Conservation (phyloP, 2,329 filamentous ascomycete genomes). For the Huntiella decipiens region DNA sequence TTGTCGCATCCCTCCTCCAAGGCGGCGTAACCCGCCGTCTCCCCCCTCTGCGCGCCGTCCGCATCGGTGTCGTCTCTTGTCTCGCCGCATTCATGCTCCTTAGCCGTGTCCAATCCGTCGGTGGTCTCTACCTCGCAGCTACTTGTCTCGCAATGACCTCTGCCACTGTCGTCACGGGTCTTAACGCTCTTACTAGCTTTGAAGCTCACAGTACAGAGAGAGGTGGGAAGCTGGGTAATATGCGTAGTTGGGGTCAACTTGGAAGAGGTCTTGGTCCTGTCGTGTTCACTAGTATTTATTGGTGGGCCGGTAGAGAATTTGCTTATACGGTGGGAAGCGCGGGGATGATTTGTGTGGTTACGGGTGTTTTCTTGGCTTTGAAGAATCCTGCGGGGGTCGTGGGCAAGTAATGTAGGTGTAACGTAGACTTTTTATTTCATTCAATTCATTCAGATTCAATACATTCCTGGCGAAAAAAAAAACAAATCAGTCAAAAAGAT, state of each 20-base stretch:
- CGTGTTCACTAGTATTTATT: constrained; percentile 87
- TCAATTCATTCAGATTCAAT: too few species aligned
- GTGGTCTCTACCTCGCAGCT: constrained; percentile 61
- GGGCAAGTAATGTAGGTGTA: background rate
- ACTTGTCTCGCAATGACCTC: constrained; percentile 75
- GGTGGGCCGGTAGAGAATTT: constrained; percentile 83
- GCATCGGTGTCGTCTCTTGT: constrained; percentile 59
- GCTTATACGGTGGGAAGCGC: constrained; percentile 68
- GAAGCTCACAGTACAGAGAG: constrained; percentile 66
- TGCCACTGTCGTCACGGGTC: constrained; percentile 80
- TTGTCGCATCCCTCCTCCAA: constrained; percentile 82
- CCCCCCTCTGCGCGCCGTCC: constrained; percentile 61
- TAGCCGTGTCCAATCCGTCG: constrained; percentile 45
- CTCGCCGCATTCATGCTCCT: constrained; percentile 66
- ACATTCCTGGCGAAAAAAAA: too few species aligned
- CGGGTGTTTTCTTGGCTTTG: constrained; percentile 50
- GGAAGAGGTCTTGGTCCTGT: constrained; percentile 75
- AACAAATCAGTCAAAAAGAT: constrained; percentile 3
- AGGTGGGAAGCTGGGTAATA: constrained; percentile 67
- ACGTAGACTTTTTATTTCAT: too few species aligned
- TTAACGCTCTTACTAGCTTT: constrained; percentile 83
- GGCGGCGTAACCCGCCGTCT: constrained; percentile 77
- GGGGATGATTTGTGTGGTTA: constrained; percentile 58
- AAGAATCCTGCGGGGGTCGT: constrained; percentile 33
- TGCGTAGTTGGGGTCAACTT: constrained; percentile 68